Conservation (phyloP, 176 grass and related monocot genomes). For the Carex myosuroides region DNA sequence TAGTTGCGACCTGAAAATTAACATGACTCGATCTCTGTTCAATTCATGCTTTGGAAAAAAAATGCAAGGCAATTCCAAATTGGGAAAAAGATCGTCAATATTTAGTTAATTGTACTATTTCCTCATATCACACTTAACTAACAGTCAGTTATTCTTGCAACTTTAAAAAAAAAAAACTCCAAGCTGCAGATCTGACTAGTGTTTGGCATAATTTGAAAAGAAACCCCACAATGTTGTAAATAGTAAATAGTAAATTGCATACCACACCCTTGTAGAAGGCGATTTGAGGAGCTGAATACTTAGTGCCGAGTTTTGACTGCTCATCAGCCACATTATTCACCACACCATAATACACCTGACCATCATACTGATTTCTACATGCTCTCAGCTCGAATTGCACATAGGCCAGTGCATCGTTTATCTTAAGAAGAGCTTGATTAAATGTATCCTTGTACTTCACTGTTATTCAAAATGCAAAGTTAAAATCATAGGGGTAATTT, state of each 20-base stretch:
- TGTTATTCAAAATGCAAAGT: conserved; percentile 24
- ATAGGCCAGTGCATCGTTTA: conserved; percentile 66
- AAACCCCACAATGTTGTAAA: neutral
- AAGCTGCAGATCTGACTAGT: no score
- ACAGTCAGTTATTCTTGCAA: no score
- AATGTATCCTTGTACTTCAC: conserved; percentile 42
- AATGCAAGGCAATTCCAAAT: no score
- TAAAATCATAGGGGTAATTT: neutral
- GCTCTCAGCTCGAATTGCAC: conserved; percentile 82
- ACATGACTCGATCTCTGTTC: no score
- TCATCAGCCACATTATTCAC: conserved; percentile 76
- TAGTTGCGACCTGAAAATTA: no score
- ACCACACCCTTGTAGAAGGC: conserved; percentile 93
- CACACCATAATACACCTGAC: conserved; percentile 60
- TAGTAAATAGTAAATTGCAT: conserved; percentile 16
- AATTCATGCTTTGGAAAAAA: no score
- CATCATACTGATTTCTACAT: conserved; percentile 78
- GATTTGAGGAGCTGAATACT: conserved; percentile 82
- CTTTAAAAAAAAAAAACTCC: no score
- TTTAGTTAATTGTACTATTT: no score
- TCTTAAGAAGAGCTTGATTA: conserved; percentile 59
- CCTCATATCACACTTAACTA: no score
- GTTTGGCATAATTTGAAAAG: neutral
- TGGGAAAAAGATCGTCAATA: no score
- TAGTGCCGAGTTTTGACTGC: conserved; percentile 78